Conservation (phyloP, 2,329 filamentous ascomycete genomes). For the Stachybotrys chlorohalonatus region DNA sequence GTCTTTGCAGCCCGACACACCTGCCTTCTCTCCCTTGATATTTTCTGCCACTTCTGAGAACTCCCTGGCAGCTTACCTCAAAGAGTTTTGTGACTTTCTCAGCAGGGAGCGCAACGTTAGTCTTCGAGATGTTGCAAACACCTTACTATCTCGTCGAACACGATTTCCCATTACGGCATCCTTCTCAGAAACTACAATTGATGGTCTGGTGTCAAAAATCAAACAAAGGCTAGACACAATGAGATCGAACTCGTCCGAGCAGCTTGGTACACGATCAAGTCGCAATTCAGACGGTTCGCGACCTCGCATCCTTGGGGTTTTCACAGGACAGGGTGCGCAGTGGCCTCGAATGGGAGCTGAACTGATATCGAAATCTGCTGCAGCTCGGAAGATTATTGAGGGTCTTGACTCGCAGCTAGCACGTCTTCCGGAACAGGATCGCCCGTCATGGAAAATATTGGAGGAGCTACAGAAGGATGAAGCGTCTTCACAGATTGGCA, state of each 20-base stretch:
- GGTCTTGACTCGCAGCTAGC: conserved; percentile 12
- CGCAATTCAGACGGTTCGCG: neutral
- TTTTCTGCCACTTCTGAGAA: conserved; percentile 1
- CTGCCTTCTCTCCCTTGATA: conserved; percentile 1
- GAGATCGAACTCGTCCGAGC: neutral
- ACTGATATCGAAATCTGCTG: conserved; percentile 7
- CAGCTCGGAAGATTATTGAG: conserved; percentile 6
- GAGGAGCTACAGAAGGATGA: conserved; percentile 12
- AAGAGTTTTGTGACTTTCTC: conserved; percentile 20
- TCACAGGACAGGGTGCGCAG: conserved; percentile 26
- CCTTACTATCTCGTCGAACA: neutral
- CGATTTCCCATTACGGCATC: neutral
- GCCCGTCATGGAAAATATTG: conserved; percentile 15
- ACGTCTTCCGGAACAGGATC: conserved; percentile 9
- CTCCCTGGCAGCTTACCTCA: neutral
- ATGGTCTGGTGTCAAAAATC: neutral
- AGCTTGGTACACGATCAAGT: neutral
- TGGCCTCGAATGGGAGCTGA: conserved; percentile 22
- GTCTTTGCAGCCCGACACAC: neutral
- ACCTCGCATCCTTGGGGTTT: conserved; percentile 15
- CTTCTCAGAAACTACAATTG: neutral
- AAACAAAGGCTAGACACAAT: neutral
- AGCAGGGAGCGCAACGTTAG: conserved; percentile 8
- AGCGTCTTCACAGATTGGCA: conserved; percentile 6
- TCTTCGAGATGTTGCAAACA: neutral